Conservation (phyloP, 139 green algal species). For the Yamagishiella unicocca region DNA sequence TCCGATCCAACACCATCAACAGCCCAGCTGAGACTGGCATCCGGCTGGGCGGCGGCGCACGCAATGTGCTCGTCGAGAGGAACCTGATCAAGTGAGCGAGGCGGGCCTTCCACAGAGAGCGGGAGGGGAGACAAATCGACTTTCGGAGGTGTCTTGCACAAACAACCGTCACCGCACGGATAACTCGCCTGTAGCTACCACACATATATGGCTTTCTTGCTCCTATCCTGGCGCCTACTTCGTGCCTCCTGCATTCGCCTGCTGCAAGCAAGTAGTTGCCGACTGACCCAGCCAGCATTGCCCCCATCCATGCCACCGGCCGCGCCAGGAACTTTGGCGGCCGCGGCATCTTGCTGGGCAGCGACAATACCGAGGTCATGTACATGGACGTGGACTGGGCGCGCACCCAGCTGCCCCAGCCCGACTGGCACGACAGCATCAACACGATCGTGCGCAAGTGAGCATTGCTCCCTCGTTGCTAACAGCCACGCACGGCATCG, state of each 20-base stretch:
- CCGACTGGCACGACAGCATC: constrained; percentile 43
- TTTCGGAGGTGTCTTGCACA: no score
- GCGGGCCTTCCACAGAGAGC: no score
- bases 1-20: constrained; percentile 14
- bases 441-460: constrained; percentile 28
- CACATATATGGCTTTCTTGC: no score
- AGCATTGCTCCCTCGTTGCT: neutral
- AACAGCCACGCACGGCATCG: no score
- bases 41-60: constrained; percentile 38
- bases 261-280: no score
- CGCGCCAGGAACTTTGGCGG: constrained; percentile 32
- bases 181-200: no score
- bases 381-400: constrained; percentile 50
- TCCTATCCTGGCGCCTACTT: no score
- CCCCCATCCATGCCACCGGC: neutral
- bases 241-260: no score
- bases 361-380: constrained; percentile 34
- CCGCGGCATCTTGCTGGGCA: constrained; percentile 49
- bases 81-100: constrained; percentile 41
- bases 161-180: no score
- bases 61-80: constrained; percentile 45
- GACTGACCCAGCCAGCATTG: no score
- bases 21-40: constrained; percentile 1
- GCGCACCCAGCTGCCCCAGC: neutral
- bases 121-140: no score